Evolutionary conservation across 2,329 filamentous ascomycete species (phyloP), one percentile per base, ranked within the genome.

Genomic region (Fusarium kyushuense): DNA sequence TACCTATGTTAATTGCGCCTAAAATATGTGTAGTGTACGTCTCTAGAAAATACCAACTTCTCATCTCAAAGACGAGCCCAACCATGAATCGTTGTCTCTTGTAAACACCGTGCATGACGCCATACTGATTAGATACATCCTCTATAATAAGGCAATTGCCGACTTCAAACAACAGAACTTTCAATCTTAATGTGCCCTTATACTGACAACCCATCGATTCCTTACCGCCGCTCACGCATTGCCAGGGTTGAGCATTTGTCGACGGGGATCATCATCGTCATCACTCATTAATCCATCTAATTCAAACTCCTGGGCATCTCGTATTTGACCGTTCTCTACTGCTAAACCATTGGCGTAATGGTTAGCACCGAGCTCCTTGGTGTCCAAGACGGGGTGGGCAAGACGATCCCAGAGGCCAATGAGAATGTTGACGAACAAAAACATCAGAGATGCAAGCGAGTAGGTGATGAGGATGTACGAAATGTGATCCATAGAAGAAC

Each of bases 231-330:
- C 9, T 27, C 27, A 8, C 27, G 77, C 76, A 8, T 69, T 61
- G 17, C 38, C 65, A 2, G 63, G 36, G 0, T 46, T 53, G 12
- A 80, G 77, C 72, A 81, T 81, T 19, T 76, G 71, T 5, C 76
- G 77, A 21, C 76, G 74, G 41, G 83, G 83, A 14, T 87, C 89
- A 6, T 90, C 90, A 82, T 97, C 94, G 19, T 96, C 94, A 43
- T 97, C 94, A 59, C 92, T 96, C 77, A 94, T 94, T 38, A 99
- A 81, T 0, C 93, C 95, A 62, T 96, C 93, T 2, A 99, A 84
- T 80, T 98, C 96, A 77, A 97, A 99, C 72, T 97, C 94, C 76
- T 97, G 91, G 0, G 92, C 94, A 75, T 97, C 94, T 30, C 88
- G 85, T 36, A 95, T 83, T 63, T 87, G 87, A 13, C 84, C 82